Percentiles rank a stretch among this genome's conserved stretches.
These are phyloP conservation scores for Trichophyton schoenleinii DNA, from an alignment of 2,329 filamentous ascomycete genomes.

Conservation along the genomic window DNA sequence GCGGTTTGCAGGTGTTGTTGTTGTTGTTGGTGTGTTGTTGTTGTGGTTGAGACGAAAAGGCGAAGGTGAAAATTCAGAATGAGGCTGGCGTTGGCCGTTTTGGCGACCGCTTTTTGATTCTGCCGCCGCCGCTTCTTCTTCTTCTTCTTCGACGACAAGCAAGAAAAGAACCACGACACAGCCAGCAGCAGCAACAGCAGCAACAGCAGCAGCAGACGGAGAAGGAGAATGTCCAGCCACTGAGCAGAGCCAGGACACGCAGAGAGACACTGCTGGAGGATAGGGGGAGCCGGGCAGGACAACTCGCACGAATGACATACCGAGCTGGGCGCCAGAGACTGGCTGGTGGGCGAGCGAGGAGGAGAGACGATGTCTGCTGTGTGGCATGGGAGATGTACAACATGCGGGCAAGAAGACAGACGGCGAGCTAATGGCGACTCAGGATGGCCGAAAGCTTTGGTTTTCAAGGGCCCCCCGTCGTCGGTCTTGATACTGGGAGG, in stretches of 20 bases:
- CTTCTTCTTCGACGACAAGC: neutral
- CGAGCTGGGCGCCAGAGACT: neutral
- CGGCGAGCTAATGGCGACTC: neutral
- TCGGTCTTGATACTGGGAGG: neutral
- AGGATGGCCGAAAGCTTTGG: neutral
- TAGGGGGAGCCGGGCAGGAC: neutral
- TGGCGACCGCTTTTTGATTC: neutral
- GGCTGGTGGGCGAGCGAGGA: neutral
- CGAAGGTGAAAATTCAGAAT: constrained; percentile 3
- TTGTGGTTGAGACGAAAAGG: neutral
- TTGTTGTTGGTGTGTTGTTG: neutral
- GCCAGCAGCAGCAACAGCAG: neutral
- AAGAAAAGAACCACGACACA: neutral
- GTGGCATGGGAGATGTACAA: neutral
- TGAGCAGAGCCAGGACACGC: neutral
- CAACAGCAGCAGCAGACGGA: no score
- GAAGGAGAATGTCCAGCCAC: neutral
- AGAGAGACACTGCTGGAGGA: neutral
- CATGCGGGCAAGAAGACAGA: neutral
- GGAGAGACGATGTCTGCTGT: neutral
- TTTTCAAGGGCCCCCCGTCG: neutral
- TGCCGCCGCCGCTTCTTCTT: neutral
- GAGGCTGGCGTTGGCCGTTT: neutral
- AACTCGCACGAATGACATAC: neutral
- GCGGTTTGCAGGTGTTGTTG: neutral